A percentile compares a stretch with the other conserved stretches of the same genome.
Evolutionary conservation across 1,139 yeast genomes (phyloP).

Genomic region (Geotrichum candidum): DNA sequence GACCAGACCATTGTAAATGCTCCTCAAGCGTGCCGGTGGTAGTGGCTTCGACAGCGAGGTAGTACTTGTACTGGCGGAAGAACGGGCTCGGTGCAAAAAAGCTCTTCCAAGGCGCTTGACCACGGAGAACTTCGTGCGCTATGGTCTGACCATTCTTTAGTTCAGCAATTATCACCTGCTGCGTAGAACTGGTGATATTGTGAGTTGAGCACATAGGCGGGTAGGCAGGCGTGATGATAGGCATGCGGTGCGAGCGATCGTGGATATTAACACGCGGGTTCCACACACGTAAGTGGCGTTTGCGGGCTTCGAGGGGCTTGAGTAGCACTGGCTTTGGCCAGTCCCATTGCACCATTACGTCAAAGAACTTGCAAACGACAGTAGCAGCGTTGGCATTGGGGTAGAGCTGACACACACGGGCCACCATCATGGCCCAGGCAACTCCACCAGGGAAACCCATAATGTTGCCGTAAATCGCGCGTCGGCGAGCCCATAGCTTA

Average conservation of each 20-base stretch:
- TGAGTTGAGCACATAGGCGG: slow-evolving; percentile 99
- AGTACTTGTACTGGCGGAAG: slow-evolving; percentile 76
- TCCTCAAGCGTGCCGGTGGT: slow-evolving; percentile 68
- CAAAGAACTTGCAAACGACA: slow-evolving; percentile 78
- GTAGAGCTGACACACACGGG: slow-evolving; percentile 88
- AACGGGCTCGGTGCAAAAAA: slow-evolving; percentile 72
- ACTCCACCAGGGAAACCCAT: slow-evolving; percentile 99
- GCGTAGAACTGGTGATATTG: slow-evolving; percentile 82
- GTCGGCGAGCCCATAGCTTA: slow-evolving; percentile 91
- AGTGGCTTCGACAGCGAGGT: slow-evolving; percentile 72
- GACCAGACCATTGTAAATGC: slow-evolving; percentile 83
- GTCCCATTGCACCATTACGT: slow-evolving; percentile 78
- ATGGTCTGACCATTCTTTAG: slow-evolving; percentile 66
- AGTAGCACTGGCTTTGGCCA: slow-evolving; percentile 98
- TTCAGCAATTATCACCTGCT: slow-evolving; percentile 68
- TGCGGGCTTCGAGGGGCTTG: slow-evolving; percentile 92
- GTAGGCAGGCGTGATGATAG: slow-evolving; percentile 97
- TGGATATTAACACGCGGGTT: slow-evolving; percentile 83
- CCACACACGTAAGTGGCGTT: slow-evolving; percentile 93
- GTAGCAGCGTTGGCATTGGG: slow-evolving; percentile 95
- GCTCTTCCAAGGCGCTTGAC: slow-evolving; percentile 65
- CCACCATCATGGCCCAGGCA: slow-evolving; percentile 99
- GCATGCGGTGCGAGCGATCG: slow-evolving; percentile 89
- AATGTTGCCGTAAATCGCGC: slow-evolving; percentile 89
- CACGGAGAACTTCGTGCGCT: slow-evolving; percentile 59